Base-by-base conservation (phyloP, 2,329 filamentous ascomycete genomes). In the Fusarium albosuccineum region DNA sequence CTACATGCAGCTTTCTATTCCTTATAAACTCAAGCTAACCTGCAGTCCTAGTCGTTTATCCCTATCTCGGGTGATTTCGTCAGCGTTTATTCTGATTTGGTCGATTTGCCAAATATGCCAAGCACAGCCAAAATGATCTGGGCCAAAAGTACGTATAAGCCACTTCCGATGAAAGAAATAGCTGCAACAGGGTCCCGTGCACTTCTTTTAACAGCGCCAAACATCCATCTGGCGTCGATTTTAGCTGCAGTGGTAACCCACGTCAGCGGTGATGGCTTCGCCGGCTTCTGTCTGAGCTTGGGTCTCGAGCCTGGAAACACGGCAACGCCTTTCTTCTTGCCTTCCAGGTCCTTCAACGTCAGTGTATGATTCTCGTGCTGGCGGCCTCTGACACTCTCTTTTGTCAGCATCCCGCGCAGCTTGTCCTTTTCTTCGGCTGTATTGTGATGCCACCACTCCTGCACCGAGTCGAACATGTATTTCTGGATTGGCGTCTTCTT, bases 391-490 rank as follows among this genome's bases (percentile, higher is more conserved):
- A 75, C 71, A 4, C 73, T 75, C 6, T 75, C 73, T 9, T 62
- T 74, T 5, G 67, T 72, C 10, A 75, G 58, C 57, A 70, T 74
- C 17, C 66, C 54, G 2, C 73, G 67, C 5, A 75, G 41, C 7
- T 49, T 66, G 8, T 46, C 40, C 36, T 70, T 67, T 52, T 75
- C 74, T 1, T 70, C 49, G 0, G 55, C 42, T 0, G 68, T 66
- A 29, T 73, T 67, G 48, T 87, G 85, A 42, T 91, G 85, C 1
- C 87, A 89, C 94, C 94, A 97, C 55, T 86, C 83, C 65, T 91
- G 85, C 2, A 97, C 92, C 0, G 90, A 90, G 33, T 89, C 85
- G 78, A 92, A 97, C 94, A 97, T 97, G 56, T 88, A 89, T 51
- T 87, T 85, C 68, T 97, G 94, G 30, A 94, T 88, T 74, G 95